Evolutionary conservation across 73 alveolate genomes (phyloP).

Genomic region (Diophrys appendiculata): DNA sequence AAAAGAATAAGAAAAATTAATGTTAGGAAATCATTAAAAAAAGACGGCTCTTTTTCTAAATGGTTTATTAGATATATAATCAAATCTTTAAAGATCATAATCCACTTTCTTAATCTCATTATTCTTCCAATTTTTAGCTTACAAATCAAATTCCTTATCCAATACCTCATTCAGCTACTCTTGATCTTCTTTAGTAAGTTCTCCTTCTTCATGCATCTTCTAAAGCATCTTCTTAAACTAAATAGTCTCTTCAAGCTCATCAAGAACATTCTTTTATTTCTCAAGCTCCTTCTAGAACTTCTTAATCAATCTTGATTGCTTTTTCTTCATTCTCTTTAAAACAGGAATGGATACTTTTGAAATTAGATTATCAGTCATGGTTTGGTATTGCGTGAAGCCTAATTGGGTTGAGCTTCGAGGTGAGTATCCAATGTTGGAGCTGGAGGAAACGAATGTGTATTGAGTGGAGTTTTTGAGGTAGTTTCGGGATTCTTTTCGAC

Average conservation of each 20-base stretch:
- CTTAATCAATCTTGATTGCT: neutral
- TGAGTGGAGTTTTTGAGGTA: neutral
- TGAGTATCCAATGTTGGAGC: neutral
- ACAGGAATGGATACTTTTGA: neutral
- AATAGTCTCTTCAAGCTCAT: neutral
- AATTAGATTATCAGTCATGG: neutral
- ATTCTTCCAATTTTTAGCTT: neutral
- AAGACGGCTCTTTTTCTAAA: neutral
- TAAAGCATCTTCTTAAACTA: neutral
- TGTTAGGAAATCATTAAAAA: no score
- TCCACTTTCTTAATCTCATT: neutral
- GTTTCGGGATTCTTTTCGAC: no score
- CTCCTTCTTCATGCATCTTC: neutral
- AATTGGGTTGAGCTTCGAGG: no score
- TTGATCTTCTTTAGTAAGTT: neutral
- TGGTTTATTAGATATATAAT: neutral
- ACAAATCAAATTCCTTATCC: neutral
- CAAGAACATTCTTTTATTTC: neutral
- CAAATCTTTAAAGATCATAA: neutral
- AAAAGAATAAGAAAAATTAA: no score
- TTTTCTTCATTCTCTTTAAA: neutral
- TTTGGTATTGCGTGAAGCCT: neutral
- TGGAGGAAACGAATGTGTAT: neutral
- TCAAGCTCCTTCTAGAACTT: neutral
- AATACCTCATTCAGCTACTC: neutral